phyloP scores from a whole-genome alignment of 2,329 filamentous ascomycete species.

The Venturia carpophila region DNA sequence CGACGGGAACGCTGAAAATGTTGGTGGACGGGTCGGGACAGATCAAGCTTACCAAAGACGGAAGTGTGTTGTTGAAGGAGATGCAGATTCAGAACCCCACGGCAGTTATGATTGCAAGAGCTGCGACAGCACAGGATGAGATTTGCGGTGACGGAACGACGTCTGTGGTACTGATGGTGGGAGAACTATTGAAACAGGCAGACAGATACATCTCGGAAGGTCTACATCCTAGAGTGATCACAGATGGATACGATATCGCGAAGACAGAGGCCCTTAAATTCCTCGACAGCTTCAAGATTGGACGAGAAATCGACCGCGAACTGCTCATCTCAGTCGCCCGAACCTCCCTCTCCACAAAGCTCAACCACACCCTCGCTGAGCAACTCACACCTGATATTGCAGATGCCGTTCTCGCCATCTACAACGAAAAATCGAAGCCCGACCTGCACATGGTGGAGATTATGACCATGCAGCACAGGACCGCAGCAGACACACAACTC shows the following conservation, averaged over 20 bases:
- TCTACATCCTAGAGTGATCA: constrained; percentile 93
- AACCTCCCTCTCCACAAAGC: constrained; percentile 90
- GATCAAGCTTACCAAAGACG: constrained; percentile 99
- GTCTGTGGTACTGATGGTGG: constrained; percentile 88
- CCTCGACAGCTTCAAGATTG: constrained; percentile 86
- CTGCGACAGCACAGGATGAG: constrained; percentile 95
- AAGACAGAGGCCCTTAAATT: constrained; percentile 90
- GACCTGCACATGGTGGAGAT: constrained; percentile 99
- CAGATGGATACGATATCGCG: constrained; percentile 93
- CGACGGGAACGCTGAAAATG: constrained; percentile 95
- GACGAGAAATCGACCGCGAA: constrained; percentile 83
- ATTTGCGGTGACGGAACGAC: constrained; percentile 98
- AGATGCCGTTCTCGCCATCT: constrained; percentile 91
- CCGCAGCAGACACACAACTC: constrained; percentile 89
- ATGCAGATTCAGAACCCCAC: constrained; percentile 98
- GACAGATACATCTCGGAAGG: constrained; percentile 94
- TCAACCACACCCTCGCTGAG: constrained; percentile 80
- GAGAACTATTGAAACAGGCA: constrained; percentile 95
- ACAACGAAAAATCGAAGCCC: constrained; percentile 80
- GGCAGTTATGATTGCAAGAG: constrained; percentile 71
- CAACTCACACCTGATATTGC: constrained; percentile 93
- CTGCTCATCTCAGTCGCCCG: constrained; percentile 86
- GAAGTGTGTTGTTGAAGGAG: constrained; percentile 70
- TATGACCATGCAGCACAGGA: constrained; percentile 99
- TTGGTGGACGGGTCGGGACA: constrained; percentile 55